Evolutionary conservation across 768 basidiomycete species (phyloP).

Genomic region (Multifurca ochricompacta): DNA sequence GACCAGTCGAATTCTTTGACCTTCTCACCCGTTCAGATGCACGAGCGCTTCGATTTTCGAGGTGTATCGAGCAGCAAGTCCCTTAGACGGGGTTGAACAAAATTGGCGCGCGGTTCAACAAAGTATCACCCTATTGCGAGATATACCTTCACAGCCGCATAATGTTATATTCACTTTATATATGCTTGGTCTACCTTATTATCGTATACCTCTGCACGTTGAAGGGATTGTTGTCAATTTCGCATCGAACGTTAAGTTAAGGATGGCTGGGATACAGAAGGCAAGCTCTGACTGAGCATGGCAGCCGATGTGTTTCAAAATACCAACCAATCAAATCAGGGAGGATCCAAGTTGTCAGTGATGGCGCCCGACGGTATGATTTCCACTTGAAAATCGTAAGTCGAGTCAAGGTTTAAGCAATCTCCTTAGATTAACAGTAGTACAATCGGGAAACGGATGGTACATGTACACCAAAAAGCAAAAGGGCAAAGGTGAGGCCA

Average conservation of each 20-base stretch:
- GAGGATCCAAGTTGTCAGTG: no score
- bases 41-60: conserved; percentile 13
- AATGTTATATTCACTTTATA: background rate
- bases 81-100: background rate
- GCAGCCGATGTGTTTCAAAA: no score
- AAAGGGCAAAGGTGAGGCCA: background rate
- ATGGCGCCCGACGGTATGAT: no score
- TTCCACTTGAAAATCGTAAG: background rate
- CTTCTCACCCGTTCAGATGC: conserved; percentile 11
- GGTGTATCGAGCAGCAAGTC: conserved; percentile 8
- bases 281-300: no score
- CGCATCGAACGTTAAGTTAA: background rate
- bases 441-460: background rate
- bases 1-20: background rate
- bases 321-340: no score
- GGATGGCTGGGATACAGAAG: no score
- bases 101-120: background rate
- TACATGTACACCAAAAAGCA: background rate
- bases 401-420: background rate
- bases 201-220: background rate
- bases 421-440: background rate
- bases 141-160: background rate
- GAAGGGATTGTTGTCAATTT: background rate
- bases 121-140: background rate
- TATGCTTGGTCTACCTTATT: conserved; percentile 1